phyloP scores from a whole-genome alignment of 192 early-diverging fungal genomes.

The Allomyces javanicus region DNA sequence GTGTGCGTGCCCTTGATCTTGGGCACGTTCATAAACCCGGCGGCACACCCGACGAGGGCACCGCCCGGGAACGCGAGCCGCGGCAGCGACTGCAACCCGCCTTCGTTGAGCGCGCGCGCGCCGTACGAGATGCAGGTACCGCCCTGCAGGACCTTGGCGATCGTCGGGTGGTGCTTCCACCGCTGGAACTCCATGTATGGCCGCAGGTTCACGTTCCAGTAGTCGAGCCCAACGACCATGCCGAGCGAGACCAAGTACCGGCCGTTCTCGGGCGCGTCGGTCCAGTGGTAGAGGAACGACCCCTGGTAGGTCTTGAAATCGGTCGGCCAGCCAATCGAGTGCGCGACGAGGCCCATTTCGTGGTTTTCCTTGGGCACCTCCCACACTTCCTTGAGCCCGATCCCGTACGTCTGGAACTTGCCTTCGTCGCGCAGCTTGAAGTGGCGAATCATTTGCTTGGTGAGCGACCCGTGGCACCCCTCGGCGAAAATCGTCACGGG shows the following conservation, averaged over 20 bases:
- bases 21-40: constrained; percentile 89
- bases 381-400: constrained; percentile 98
- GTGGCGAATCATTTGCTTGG: constrained; percentile 72
- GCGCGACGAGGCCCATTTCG: constrained; percentile 57
- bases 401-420: constrained; percentile 79
- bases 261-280: constrained; percentile 49
- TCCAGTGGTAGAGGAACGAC: constrained; percentile 72
- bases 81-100: constrained; percentile 86
- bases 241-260: constrained; percentile 51
- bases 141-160: constrained; percentile 63
- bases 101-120: constrained; percentile 91
- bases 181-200: constrained; percentile 97
- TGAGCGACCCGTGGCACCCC: constrained; percentile 90
- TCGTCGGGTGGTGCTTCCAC: constrained; percentile 81
- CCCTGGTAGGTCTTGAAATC: constrained; percentile 84
- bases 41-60: constrained; percentile 84
- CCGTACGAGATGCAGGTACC: constrained; percentile 82
- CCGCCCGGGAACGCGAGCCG: constrained; percentile 87
- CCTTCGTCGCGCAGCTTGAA: constrained; percentile 73
- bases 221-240: constrained; percentile 80
- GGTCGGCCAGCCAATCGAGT: constrained; percentile 82
- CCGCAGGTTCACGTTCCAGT: constrained; percentile 79
- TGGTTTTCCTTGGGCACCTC: constrained; percentile 74
- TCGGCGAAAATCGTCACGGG: constrained; percentile 92
- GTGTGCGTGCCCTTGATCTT: constrained; percentile 99